Conservation (phyloP, 768 basidiomycete genomes). For the Amanita exitialis region DNA sequence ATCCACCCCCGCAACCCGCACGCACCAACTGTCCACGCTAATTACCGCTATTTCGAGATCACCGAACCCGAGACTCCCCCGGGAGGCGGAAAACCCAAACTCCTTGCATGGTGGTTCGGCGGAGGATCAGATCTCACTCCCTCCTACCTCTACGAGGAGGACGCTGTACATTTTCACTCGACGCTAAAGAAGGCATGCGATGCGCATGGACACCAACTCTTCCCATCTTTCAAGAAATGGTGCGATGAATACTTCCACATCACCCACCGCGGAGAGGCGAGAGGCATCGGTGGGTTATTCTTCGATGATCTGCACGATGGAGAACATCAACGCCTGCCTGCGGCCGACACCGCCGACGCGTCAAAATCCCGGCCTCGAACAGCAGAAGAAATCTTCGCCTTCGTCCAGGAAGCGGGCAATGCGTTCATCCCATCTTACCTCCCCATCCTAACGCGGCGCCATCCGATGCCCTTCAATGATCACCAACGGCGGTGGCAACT, state of each 20-base stretch:
- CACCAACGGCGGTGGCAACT: slow-evolving; percentile 87
- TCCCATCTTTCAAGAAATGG: slow-evolving; percentile 84
- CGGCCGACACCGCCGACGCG: slow-evolving; percentile 18
- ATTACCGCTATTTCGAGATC: slow-evolving; percentile 97
- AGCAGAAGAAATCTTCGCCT: slow-evolving; percentile 64
- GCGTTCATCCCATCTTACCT: slow-evolving; percentile 87
- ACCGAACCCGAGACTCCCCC: slow-evolving; percentile 31
- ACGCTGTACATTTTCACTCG: slow-evolving; percentile 79
- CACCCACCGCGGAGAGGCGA: slow-evolving; percentile 73
- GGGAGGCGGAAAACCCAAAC: slow-evolving; percentile 25
- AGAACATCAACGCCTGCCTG: slow-evolving; percentile 51
- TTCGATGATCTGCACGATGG: slow-evolving; percentile 84
- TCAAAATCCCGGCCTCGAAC: slow-evolving; percentile 36
- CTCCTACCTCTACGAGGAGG: slow-evolving; percentile 82
- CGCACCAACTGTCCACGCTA: slow-evolving; percentile 90
- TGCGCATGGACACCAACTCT: slow-evolving; percentile 54
- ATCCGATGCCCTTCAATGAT: slow-evolving; percentile 45
- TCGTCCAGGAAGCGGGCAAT: slow-evolving; percentile 62
- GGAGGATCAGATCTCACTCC: slow-evolving; percentile 95
- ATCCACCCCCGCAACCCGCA: slow-evolving; percentile 92
- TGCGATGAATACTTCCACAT: slow-evolving; percentile 98
- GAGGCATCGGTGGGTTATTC: slow-evolving; percentile 93
- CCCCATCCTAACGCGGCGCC: slow-evolving; percentile 66
- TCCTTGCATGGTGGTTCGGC: slow-evolving; percentile 97
- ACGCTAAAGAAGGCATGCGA: slow-evolving; percentile 73